Evolutionary conservation across 495 filamentous ascomycete species (phyloP).

Genomic region (Trichoderma erinaceum): DNA sequence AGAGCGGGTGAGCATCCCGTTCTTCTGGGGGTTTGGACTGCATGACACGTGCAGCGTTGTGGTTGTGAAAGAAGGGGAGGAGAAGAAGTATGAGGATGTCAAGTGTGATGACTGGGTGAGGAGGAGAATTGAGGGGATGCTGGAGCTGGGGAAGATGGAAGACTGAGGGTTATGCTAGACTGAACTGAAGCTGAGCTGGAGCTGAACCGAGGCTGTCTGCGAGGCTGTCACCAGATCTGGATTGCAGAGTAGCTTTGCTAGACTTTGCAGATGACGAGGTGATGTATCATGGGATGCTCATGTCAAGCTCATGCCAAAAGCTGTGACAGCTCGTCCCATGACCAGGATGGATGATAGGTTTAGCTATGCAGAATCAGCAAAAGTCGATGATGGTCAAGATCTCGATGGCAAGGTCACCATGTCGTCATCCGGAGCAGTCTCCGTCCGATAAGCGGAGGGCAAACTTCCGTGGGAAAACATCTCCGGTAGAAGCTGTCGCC

Average conservation of each 20-base stretch:
- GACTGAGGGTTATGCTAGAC: too few relatives aligned
- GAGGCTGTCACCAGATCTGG: too few relatives aligned
- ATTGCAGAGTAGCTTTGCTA: too few relatives aligned
- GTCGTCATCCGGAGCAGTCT: background rate
- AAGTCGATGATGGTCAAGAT: background rate
- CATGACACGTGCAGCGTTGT: constrained; percentile 45
- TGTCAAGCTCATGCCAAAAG: too few relatives aligned
- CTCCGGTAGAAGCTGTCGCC: too few relatives aligned
- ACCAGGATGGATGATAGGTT: background rate
- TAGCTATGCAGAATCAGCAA: background rate
- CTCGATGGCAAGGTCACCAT: background rate
- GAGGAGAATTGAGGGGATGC: constrained; percentile 27
- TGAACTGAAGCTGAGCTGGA: too few relatives aligned
- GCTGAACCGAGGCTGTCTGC: too few relatives aligned
- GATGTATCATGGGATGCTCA: too few relatives aligned
- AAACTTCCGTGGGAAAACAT: too few relatives aligned
- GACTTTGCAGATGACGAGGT: too few relatives aligned
- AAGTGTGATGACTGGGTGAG: constrained; percentile 43
- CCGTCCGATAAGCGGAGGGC: too few relatives aligned
- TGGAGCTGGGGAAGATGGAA: constrained; percentile 10
- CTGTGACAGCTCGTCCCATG: background rate
- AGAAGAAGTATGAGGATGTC: constrained; percentile 51
- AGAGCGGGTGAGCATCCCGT: constrained; percentile 52
- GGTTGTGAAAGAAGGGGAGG: constrained; percentile 43
- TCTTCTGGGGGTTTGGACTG: constrained; percentile 49